Percentiles rank a stretch among this genome's conserved stretches.
phyloP scores from a whole-genome alignment of 2,329 filamentous ascomycete species.

The Claviceps paspali region DNA sequence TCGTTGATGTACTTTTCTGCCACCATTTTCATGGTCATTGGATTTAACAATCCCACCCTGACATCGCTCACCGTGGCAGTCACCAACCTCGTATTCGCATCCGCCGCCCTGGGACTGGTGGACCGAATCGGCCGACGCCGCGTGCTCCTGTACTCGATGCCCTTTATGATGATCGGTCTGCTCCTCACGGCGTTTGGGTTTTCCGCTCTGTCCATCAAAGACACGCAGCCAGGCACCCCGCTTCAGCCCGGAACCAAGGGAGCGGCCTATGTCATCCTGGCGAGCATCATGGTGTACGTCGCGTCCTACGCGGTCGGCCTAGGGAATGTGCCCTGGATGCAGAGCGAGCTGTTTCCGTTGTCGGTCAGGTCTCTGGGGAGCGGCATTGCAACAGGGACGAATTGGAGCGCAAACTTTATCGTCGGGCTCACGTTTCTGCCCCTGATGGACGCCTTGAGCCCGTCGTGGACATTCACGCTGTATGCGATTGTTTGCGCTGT shows the following conservation, averaged over 20 bases:
- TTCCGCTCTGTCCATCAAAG: conserved; percentile 38
- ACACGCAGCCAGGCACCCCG: conserved; percentile 1
- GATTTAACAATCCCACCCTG: conserved; percentile 64
- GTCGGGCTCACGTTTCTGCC: conserved; percentile 79
- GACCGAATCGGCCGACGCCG: conserved; percentile 65
- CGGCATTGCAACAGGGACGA: conserved; percentile 62
- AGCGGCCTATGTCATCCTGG: conserved; percentile 46
- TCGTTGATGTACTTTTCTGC: conserved; percentile 86
- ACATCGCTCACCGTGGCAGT: conserved; percentile 67
- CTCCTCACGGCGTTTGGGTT: conserved; percentile 60
- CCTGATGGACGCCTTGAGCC: conserved; percentile 63
- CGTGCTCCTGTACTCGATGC: conserved; percentile 70
- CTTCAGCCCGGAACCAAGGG: conserved; percentile 9
- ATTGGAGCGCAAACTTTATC: conserved; percentile 75
- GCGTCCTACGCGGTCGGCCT: conserved; percentile 75
- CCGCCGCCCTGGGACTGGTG: conserved; percentile 60
- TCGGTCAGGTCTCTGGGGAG: conserved; percentile 58
- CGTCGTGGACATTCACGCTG: conserved; percentile 63
- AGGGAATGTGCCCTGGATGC: conserved; percentile 92
- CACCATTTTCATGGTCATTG: conserved; percentile 63
- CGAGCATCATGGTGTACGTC: conserved; percentile 70
- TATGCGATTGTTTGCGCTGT: conserved; percentile 57
- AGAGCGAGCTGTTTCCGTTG: conserved; percentile 78
- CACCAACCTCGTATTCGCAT: conserved; percentile 69
- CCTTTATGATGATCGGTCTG: conserved; percentile 66